These are phyloP conservation scores for Xylaria arbuscula DNA, from an alignment of 2,329 filamentous ascomycete species.

Conservation along the genomic window DNA sequence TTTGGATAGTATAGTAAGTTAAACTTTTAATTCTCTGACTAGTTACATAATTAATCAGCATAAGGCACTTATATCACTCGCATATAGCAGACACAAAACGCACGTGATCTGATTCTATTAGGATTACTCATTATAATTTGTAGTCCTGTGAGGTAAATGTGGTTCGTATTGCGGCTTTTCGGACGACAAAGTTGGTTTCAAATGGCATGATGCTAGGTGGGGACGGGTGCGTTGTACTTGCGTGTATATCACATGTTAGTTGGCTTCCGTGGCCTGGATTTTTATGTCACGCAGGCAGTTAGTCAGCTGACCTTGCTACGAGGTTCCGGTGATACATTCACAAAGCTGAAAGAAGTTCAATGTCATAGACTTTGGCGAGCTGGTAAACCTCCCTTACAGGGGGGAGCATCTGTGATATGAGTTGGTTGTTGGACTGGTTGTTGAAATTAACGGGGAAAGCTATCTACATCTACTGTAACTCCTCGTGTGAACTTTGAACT, in stretches of 20 bases:
- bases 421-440: background rate
- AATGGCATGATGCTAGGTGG: background rate
- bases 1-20: too few relatives aligned
- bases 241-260: background rate
- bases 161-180: background rate
- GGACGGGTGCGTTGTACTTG: background rate
- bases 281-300: too few relatives aligned
- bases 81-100: too few relatives aligned
- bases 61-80: too few relatives aligned
- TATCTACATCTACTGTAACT: constrained; percentile 25
- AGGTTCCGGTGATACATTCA: too few relatives aligned
- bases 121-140: too few relatives aligned
- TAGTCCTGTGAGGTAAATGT: background rate
- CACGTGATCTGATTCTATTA: too few relatives aligned
- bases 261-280: background rate
- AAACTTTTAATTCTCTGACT: too few relatives aligned
- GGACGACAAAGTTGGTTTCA: background rate
- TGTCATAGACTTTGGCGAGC: background rate
- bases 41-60: too few relatives aligned
- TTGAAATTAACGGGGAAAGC: constrained; percentile 9
- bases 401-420: background rate
- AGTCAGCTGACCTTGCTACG: background rate
- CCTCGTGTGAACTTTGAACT: constrained; percentile 7
- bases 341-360: too few relatives aligned
- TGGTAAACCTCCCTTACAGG: too few relatives aligned